phyloP scores from a whole-genome alignment of 2,329 filamentous ascomycete genomes.

The Hirsutella rhossiliensis region DNA sequence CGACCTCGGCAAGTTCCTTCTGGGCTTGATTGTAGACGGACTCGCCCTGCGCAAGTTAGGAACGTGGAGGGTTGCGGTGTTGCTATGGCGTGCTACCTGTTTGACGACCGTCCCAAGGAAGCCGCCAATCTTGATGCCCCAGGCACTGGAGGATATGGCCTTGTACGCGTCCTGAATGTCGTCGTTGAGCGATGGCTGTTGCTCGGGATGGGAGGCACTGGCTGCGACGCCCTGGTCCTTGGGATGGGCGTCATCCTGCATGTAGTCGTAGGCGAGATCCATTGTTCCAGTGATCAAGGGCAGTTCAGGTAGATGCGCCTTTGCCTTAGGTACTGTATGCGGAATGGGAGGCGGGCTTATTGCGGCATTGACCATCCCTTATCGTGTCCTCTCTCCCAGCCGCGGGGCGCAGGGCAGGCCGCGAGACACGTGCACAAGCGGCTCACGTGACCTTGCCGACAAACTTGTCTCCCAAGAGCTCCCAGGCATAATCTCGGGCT shows the following conservation, averaged over 20 bases:
- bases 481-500: too few relatives aligned
- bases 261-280: constrained; percentile 97
- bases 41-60: constrained; percentile 48
- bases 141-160: constrained; percentile 80
- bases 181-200: constrained; percentile 55
- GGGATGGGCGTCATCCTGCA: constrained; percentile 68
- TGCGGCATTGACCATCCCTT: too few relatives aligned
- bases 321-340: background rate
- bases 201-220: constrained; percentile 26
- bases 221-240: constrained; percentile 40
- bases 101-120: constrained; percentile 89
- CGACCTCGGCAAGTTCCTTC: constrained; percentile 70
- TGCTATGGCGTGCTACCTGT: constrained; percentile 45
- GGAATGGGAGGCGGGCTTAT: background rate
- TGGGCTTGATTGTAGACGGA: constrained; percentile 72
- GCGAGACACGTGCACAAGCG: too few relatives aligned
- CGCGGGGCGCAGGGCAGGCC: too few relatives aligned
- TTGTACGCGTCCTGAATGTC: constrained; percentile 95
- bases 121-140: constrained; percentile 80
- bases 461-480: too few relatives aligned
- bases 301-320: background rate
- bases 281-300: constrained; percentile 35
- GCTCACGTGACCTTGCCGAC: too few relatives aligned
- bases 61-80: background rate
- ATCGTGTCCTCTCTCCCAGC: too few relatives aligned